Base-by-base conservation (phyloP, 768 basidiomycete species). In the Lactarius pseudohatsudake region DNA sequence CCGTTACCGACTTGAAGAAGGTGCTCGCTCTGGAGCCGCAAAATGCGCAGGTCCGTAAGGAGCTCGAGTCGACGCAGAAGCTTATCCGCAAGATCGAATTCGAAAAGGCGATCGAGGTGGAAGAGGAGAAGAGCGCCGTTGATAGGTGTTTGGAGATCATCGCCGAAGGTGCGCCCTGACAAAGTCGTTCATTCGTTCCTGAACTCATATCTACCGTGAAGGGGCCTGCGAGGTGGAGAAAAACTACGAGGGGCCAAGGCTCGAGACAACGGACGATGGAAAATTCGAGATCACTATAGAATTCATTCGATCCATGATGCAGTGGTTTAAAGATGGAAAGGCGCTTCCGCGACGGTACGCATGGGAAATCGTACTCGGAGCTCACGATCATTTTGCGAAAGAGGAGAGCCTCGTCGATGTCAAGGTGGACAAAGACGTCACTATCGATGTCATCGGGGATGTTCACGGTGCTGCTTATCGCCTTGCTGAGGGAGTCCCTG, bases 351-450 rank as follows among this genome's bases (percentile, higher is more conserved):
- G 88, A 76, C 84, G 96, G 77, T 90, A 94, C 67, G 94, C 89
- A 32, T 98, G 94, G 96, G 94, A 98, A 78, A 98, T 99, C 71
- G 84, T 95, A 28, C 81, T 99, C 18, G 94, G 92, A 11, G 94
- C 92, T 67, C 84, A 91, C 74, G 82, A 85, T 22, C 80, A 85
- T 22, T 89, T 98, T 72, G 80, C 81, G 18, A 84, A 87, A 71
- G 93, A 95, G 72, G 86, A 90, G 66, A 94, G 87, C 69, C 71
- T 99, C 72, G 92, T 96, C 18, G 84, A 90, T 60, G 82, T 96
- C 28, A 77, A 82, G 59, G 76, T 99, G 28, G 81, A 83, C 32
- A 87, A 94, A 16, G 95, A 90, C 0, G 80, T 88, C 62, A 94
- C 89, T 0, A 87, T 90, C 74, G 95, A 98, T 77, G 89, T 99